Evolutionary conservation across 176 grass and related monocot species (phyloP).

Genomic region (Avena insularis): DNA sequence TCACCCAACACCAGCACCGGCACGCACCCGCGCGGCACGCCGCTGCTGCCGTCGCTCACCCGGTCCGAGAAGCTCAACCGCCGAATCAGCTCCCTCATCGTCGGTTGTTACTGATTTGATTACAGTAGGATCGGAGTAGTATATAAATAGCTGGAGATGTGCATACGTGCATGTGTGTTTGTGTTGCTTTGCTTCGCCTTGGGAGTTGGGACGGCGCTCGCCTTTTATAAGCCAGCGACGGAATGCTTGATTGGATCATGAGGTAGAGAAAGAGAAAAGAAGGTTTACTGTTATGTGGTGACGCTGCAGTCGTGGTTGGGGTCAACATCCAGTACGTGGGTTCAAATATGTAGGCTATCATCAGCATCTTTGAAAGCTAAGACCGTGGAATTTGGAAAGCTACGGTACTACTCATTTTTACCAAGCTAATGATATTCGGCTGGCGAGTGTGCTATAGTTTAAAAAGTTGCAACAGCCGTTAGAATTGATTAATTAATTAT

Average conservation of each 20-base stretch:
- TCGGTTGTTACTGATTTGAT: too few species aligned
- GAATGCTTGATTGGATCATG: neutral
- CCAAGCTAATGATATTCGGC: too few species aligned
- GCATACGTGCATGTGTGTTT: neutral
- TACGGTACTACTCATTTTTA: neutral
- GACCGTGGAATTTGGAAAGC: neutral
- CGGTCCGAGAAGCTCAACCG: too few species aligned
- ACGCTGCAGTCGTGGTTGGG: neutral
- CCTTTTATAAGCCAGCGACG: conserved; percentile 25
- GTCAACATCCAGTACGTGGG: neutral
- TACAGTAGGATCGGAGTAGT: too few species aligned
- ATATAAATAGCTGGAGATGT: too few species aligned
- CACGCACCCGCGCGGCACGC: too few species aligned
- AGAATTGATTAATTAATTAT: too few species aligned
- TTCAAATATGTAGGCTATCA: conserved; percentile 42
- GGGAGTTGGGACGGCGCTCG: neutral
- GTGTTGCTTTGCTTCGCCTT: neutral
- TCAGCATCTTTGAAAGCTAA: conserved; percentile 46
- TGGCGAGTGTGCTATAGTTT: too few species aligned
- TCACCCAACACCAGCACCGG: too few species aligned
- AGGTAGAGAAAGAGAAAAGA: neutral
- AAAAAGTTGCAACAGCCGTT: too few species aligned
- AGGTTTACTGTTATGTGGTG: conserved; percentile 16
- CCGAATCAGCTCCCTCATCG: too few species aligned
- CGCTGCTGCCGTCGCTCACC: too few species aligned